Evolutionary conservation across 1,139 yeast genomes (phyloP), one percentile per base, ranked within the genome.

Genomic region (Sugiyamaella xylanicola): DNA sequence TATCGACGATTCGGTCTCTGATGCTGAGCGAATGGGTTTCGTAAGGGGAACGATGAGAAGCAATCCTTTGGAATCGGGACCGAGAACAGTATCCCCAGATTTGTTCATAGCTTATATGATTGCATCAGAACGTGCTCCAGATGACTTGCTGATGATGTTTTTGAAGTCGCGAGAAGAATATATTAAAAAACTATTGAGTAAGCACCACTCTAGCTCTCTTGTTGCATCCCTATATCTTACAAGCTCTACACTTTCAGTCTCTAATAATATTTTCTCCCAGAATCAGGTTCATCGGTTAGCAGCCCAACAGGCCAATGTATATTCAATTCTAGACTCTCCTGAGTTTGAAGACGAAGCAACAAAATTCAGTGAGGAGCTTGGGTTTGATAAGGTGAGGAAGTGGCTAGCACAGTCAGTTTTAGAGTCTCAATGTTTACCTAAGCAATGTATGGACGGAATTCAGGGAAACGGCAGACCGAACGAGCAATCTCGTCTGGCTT

Each of bases 381-480:
- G 87, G 81, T 72, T 88, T 92, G 53, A 82, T 86, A 69, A 88
- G 79, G 59, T 87, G 85, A 66, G 82, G 83, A 62, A 79, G 74
- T 44, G 96, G 96, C 73, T 89, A 91, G 84, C 92, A 85, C 73
- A 87, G 84, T 1, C 93, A 85, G 65, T 96, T 90, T 63, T 85
- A 78, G 65, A 86, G 85, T 74, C 87, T 84, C 75, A 63, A 7
- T 60, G 65, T n/a, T 53, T 65, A 15, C 69, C 69, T 4, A 53
- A 27, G 8, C 40, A 43, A 8, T 60, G 64, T 37, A 32, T 46
- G n/a, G 46, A 53, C 17, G 52, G 44, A 15, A 53, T 56, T 21
- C 44, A 49, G 20, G 55, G 57, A 5, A 48, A 44, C 7, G 59
- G 59, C 19, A 41, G 55, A n/a, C 52, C 60, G 0, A 46, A 55